Evolutionary conservation across 805 yeast genomes (phyloP), one percentile per base, ranked within the genome.

Genomic region (Hanseniaspora lindneri): DNA sequence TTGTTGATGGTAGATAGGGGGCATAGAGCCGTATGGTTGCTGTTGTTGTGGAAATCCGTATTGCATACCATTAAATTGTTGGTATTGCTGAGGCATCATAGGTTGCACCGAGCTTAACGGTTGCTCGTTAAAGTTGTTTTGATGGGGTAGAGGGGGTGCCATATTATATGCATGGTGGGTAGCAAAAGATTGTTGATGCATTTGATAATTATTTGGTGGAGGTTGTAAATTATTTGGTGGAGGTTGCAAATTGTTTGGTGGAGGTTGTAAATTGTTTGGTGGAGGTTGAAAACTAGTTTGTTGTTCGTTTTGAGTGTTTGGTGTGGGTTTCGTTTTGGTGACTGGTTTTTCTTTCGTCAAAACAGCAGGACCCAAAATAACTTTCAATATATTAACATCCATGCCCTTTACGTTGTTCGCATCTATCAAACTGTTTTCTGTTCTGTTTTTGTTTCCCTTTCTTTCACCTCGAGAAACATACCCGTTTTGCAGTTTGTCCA

Each of bases 311-410:
- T 8, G 29, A 8, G 11, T 27, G 11, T 11, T 27, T 27, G 29
- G 29, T 9, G 29, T 27, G 11, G 8, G 8, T 8, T 9, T 11
- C 29, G 11, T 11, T 11, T 36, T 35, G 10, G 13, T 19, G 6
- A 17, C 28, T 13, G 30, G 14, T 34, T 44, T 44, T 1, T 16
- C 16, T 23, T 37, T 37, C 13, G 39, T 24, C 21, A 44, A 33
- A 2, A 44, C 42, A 11, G 49, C 49, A 4, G 49, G 49, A 1
- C 49, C 49, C 14, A 44, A 36, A 16, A 44, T 44, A 33, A 44
- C 40, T 23, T 44, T 44, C 14, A 44, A 10, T n/a, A 30, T 44
- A 16, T 37, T 52, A 49, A 42, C 53, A 54, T 29, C 56, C 51
- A 25, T 44, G 43, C 34, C 44, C 33, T 40, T 54, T 32, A 25